Base-by-base conservation (phyloP, 78 protist genomes). In the Planoprotostelium fungivorum region DNA sequence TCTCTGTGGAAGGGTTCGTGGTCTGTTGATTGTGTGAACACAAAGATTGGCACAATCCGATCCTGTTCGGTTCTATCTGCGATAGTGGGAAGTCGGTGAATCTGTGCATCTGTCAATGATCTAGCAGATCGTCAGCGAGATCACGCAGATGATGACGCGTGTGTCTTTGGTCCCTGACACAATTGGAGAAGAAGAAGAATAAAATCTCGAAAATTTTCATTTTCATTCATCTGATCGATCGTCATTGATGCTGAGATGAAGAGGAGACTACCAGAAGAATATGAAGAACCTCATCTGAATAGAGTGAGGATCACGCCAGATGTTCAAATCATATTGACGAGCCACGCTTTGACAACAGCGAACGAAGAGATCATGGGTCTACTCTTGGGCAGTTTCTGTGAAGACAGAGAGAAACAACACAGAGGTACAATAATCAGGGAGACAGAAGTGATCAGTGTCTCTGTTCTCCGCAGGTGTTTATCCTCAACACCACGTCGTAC, bases 311-410 rank as follows among this genome's bases (percentile, higher is more conserved):
- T 84, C 86, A 31, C 88, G 39, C 63, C 28, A 29, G 88, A 87
- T 5, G 39, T 37, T 36, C 37, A 87, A 1, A 1, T 87, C 34
- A 9, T 34, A 9, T 83, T 29, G 37, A 37, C 91, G 63, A 0
- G 84, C n/a, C 95, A 93, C 36, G 96, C 97, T 1, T 38, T 93
- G 31, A 34, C 95, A 25, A 91, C 94, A 0, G 95, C 90, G 34
- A n/a, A 86, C 28, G 96, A 94, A 88, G 97, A 96, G 37, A 89
- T 96, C 84, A 90, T 94, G 91, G 97, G 97, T 0, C 29, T 96
- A 0, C 89, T 94, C 0, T 85, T 96, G 34, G 97, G 97, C 1
- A 86, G 88, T 29, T 84, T 94, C 28, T 9, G 0, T 5, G 73
- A 25, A 16, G 16, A 51, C n/a, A n/a, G n/a, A n/a, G n/a, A n/a